Conservation (phyloP, 2,329 filamentous ascomycete species). For the Fusarium sp. region DNA sequence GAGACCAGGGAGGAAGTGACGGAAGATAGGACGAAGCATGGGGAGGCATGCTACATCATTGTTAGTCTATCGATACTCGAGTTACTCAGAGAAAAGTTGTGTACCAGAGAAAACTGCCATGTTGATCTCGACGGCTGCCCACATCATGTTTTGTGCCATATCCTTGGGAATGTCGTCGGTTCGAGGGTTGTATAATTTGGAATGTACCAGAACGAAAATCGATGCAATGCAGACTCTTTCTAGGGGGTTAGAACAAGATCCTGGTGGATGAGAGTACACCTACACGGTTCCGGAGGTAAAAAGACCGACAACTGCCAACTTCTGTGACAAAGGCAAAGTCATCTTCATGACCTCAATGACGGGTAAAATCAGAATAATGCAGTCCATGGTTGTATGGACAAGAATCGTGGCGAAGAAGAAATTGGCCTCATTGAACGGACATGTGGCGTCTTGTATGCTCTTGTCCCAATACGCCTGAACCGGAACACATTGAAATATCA, state of each 20-base stretch:
- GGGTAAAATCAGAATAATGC: constrained; percentile 17
- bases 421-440: constrained; percentile 48
- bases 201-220: constrained; percentile 27
- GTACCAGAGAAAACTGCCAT: constrained; percentile 42
- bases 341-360: constrained; percentile 37
- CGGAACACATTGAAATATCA: constrained; percentile 53
- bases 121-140: constrained; percentile 39
- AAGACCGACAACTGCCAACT: constrained; percentile 21
- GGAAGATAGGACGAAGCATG: constrained; percentile 28
- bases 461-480: constrained; percentile 52
- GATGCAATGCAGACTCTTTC: constrained; percentile 40
- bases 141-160: constrained; percentile 31
- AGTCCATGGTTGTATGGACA: constrained; percentile 48
- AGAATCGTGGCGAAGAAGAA: constrained; percentile 53
- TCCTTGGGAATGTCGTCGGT: constrained; percentile 35
- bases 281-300: constrained; percentile 33
- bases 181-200: constrained; percentile 20
- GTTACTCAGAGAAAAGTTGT: background rate
- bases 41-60: constrained; percentile 13
- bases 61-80: background rate
- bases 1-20: constrained; percentile 3
- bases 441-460: constrained; percentile 43
- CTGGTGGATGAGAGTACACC: rapidly evolving
- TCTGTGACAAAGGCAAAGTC: constrained; percentile 14
- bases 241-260: rapidly evolving